These are phyloP conservation scores for Acer negundo DNA, from an alignment of 345 rosid genomes.

Conservation along the genomic window DNA sequence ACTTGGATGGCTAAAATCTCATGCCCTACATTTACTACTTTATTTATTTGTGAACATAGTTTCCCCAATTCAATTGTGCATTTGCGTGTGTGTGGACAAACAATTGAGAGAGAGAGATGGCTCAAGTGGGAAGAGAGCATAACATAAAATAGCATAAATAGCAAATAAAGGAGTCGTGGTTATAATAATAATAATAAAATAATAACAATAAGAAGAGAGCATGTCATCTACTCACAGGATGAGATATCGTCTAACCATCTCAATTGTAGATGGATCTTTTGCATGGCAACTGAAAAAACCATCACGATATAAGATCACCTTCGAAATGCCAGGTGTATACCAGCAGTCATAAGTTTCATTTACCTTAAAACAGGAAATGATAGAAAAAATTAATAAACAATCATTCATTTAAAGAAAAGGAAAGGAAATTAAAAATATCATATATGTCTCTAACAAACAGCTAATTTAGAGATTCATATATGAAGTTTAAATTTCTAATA, in stretches of 20 bases:
- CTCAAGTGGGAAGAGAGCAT: not conserved
- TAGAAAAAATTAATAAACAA: not conserved
- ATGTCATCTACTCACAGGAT: slow-evolving; percentile 56
- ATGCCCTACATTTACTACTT: not conserved
- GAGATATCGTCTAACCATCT: slow-evolving; percentile 54
- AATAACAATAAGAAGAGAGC: not conserved
- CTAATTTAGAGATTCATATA: not conserved
- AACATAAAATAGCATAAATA: not conserved
- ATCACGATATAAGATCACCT: slow-evolving; percentile 70
- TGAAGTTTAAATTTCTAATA: not conserved
- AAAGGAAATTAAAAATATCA: not conserved
- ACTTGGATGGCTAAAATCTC: not conserved
- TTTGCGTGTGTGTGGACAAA: no score
- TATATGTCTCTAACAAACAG: not conserved
- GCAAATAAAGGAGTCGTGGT: not conserved
- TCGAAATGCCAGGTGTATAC: slow-evolving; percentile 64
- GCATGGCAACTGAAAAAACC: slow-evolving; percentile 72
- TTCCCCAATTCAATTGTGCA: not conserved
- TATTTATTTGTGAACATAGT: not conserved
- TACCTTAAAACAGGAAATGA: slow-evolving; percentile 45
- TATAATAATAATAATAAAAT: not conserved
- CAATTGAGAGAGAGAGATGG: not conserved
- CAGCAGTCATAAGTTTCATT: slow-evolving; percentile 93
- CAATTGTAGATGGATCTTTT: slow-evolving; percentile 55
- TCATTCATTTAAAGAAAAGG: not conserved